A percentile compares a stretch with the other conserved stretches of the same genome.
Evolutionary conservation across 768 basidiomycete genomes (phyloP).

Genomic region (Baorangia bicolor): DNA sequence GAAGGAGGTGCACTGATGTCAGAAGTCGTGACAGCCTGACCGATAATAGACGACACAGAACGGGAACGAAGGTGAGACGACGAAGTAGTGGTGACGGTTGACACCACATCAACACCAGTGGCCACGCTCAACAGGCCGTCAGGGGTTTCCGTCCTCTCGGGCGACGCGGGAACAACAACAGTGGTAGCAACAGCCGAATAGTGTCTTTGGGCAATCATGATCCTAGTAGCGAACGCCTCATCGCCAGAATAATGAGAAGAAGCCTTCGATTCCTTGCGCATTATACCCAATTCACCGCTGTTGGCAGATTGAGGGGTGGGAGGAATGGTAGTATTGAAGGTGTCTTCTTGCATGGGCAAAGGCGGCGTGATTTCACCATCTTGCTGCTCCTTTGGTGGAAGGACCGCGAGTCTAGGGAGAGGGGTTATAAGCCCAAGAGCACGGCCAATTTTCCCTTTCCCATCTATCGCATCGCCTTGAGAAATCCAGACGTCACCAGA

Average conservation of each 20-base stretch:
- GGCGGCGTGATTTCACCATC: constrained; percentile 52
- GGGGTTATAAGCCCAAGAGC: constrained; percentile 63
- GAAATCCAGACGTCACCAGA: constrained; percentile 75
- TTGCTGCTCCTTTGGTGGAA: constrained; percentile 45
- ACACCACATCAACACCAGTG: constrained; percentile 33
- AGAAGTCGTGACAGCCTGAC: constrained; percentile 29
- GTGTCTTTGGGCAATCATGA: constrained; percentile 74
- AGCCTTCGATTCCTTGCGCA: constrained; percentile 51
- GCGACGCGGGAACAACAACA: constrained; percentile 51
- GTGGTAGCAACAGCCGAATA: constrained; percentile 71
- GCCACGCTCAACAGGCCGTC: constrained; percentile 25
- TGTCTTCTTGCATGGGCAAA: constrained; percentile 57
- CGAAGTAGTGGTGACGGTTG: constrained; percentile 22
- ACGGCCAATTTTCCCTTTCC: constrained; percentile 58
- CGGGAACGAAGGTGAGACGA: constrained; percentile 57
- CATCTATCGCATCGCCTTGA: constrained; percentile 70
- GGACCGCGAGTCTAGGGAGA: constrained; percentile 64
- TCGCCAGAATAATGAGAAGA: constrained; percentile 51
- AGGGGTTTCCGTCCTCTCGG: constrained; percentile 33
- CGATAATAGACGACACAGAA: constrained; percentile 52
- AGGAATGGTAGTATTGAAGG: constrained; percentile 43
- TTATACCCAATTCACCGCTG: constrained; percentile 56
- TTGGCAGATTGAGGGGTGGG: constrained; percentile 56
- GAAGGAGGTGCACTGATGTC: constrained; percentile 54
- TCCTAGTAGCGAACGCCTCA: constrained; percentile 50